These are phyloP conservation scores for Darksidea phi DNA, from an alignment of 495 filamentous ascomycete species.

Conservation along the genomic window DNA sequence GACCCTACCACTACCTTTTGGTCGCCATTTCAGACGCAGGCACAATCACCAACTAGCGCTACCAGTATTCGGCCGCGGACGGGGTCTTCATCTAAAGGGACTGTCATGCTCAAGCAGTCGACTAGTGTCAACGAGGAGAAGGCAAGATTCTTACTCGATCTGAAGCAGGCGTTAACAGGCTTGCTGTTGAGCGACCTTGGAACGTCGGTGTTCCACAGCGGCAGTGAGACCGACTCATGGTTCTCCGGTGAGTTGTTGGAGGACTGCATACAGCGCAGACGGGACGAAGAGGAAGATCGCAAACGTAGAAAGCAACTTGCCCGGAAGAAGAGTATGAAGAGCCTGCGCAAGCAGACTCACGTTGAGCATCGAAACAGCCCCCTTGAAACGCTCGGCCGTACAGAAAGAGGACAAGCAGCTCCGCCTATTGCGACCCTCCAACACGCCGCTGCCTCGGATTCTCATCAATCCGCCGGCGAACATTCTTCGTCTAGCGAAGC, in stretches of 20 bases:
- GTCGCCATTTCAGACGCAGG: constrained; percentile 69
- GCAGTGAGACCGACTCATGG: constrained; percentile 93
- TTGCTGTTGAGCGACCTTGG: constrained; percentile 88
- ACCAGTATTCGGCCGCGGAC: constrained; percentile 44
- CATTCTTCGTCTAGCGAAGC: constrained; percentile 47
- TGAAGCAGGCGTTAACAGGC: constrained; percentile 77
- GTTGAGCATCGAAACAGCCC: constrained; percentile 32
- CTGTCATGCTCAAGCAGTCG: constrained; percentile 54
- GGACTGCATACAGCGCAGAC: constrained; percentile 69
- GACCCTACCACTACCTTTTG: constrained; percentile 83
- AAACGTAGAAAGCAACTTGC: constrained; percentile 49
- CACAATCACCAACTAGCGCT: constrained; percentile 43
- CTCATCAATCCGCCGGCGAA: constrained; percentile 41
- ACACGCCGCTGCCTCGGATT: constrained; percentile 41
- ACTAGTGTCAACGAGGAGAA: constrained; percentile 51
- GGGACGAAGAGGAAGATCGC: constrained; percentile 58
- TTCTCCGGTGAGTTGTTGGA: constrained; percentile 73
- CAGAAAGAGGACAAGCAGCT: constrained; percentile 48
- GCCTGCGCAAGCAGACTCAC: constrained; percentile 37
- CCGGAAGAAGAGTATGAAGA: constrained; percentile 53
- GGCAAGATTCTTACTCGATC: constrained; percentile 66
- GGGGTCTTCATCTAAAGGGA: constrained; percentile 58
- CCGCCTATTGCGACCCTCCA: constrained; percentile 50
- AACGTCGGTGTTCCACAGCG: constrained; percentile 74
- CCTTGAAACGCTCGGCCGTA: constrained; percentile 44